Conservation (phyloP, 768 basidiomycete genomes). For the Hypsizygus marmoreus region DNA sequence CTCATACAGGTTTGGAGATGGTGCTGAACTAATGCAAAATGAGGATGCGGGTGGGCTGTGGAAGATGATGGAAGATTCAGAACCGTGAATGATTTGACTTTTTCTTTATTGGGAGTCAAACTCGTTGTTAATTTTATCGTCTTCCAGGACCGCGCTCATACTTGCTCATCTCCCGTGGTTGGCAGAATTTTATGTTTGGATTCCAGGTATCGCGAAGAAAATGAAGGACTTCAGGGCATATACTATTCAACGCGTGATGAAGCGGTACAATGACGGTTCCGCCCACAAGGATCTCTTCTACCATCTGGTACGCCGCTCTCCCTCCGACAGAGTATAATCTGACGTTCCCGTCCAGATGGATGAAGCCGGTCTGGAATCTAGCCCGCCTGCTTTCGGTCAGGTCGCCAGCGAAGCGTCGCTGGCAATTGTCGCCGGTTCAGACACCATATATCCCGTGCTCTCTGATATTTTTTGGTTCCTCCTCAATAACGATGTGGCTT, state of each 20-base stretch:
- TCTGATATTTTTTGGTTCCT: conserved; percentile 18
- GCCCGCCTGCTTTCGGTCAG: conserved; percentile 15
- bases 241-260: conserved; percentile 55
- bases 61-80: conserved; percentile 14
- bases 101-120: no score
- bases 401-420: conserved; percentile 19
- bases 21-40: conserved; percentile 14
- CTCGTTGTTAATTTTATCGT: no score
- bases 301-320: conserved; percentile 15
- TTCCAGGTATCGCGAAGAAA: conserved; percentile 15
- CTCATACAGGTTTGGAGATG: conserved; percentile 29
- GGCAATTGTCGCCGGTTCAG: conserved; percentile 20
- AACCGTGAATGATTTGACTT: conserved; percentile 3
- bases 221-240: conserved; percentile 30
- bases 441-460: conserved; percentile 19
- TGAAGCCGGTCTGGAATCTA: conserved; percentile 18
- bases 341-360: conserved; percentile 15
- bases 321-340: neutral
- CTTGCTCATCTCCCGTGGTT: conserved; percentile 22
- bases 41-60: conserved; percentile 10
- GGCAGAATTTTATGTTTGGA: conserved; percentile 6
- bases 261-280: conserved; percentile 51
- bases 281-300: conserved; percentile 22
- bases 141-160: conserved; percentile 14
- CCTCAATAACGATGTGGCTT: conserved; percentile 18